A percentile compares a stretch with the other conserved stretches of the same genome.
These are phyloP conservation scores for Penicillium sp. DNA, from an alignment of 2,329 filamentous ascomycete genomes.

Conservation along the genomic window DNA sequence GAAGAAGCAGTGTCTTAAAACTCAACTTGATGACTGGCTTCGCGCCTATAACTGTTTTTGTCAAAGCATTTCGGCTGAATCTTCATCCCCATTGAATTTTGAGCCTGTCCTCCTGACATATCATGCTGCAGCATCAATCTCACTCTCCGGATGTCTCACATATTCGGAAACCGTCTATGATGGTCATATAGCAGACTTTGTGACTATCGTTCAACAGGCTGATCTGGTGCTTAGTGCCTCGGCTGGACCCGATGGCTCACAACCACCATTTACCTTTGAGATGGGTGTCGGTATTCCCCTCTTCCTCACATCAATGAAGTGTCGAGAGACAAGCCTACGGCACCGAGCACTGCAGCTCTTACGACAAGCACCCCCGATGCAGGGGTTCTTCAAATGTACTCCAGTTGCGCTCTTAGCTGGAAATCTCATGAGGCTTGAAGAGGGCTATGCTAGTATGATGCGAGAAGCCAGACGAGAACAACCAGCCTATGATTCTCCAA, in stretches of 20 bases:
- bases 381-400: slow-evolving; percentile 34
- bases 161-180: slow-evolving; percentile 27
- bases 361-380: slow-evolving; percentile 29
- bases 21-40: slow-evolving; percentile 18
- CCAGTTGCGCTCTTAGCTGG: slow-evolving; percentile 29
- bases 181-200: slow-evolving; percentile 21
- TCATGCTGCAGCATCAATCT: slow-evolving; percentile 21
- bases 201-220: slow-evolving; percentile 21
- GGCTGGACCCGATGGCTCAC: slow-evolving; percentile 14
- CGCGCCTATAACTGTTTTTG: slow-evolving; percentile 18
- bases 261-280: slow-evolving; percentile 36
- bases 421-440: slow-evolving; percentile 30
- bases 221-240: slow-evolving; percentile 17
- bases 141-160: slow-evolving; percentile 24
- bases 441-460: slow-evolving; percentile 9
- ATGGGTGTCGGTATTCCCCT: slow-evolving; percentile 31
- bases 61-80: neutral
- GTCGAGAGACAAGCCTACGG: slow-evolving; percentile 32
- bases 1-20: slow-evolving; percentile 11
- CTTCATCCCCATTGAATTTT: neutral
- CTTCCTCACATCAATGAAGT: slow-evolving; percentile 33
- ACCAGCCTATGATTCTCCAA: neutral
- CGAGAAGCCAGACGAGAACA: neutral
- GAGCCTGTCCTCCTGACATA: slow-evolving; percentile 23
- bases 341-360: slow-evolving; percentile 31